Evolutionary conservation across 2,329 filamentous ascomycete species (phyloP).

Genomic region (Cladobotryum protrusum): DNA sequence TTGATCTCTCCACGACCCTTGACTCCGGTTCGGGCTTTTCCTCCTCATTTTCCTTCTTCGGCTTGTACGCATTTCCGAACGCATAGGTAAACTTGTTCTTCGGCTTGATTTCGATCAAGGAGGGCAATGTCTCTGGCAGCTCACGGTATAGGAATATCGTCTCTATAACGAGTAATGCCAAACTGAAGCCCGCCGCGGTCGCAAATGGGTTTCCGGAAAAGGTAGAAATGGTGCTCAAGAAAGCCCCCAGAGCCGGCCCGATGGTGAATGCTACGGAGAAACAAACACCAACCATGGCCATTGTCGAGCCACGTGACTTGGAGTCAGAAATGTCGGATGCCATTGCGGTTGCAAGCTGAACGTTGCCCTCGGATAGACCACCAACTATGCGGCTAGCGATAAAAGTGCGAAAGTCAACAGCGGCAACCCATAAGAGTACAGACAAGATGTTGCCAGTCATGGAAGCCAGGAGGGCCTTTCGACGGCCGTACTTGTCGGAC

Average conservation of each 20-base stretch:
- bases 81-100: constrained; percentile 10
- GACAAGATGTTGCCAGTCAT: constrained; percentile 92
- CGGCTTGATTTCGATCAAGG: constrained; percentile 34
- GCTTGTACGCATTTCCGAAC: background rate
- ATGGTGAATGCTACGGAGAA: constrained; percentile 98
- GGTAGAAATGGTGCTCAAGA: constrained; percentile 67
- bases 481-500: constrained; percentile 81
- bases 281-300: constrained; percentile 93
- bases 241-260: constrained; percentile 86
- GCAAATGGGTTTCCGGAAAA: constrained; percentile 90
- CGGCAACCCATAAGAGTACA: constrained; percentile 88
- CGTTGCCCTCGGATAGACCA: constrained; percentile 91
- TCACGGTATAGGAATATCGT: constrained; percentile 78
- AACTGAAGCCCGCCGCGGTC: constrained; percentile 80
- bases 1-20: constrained; percentile 52
- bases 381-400: constrained; percentile 88
- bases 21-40: constrained; percentile 19
- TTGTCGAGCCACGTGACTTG: constrained; percentile 75
- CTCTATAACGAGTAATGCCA: constrained; percentile 78
- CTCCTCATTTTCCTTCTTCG: constrained; percentile 14
- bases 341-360: constrained; percentile 93
- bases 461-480: constrained; percentile 79
- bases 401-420: constrained; percentile 92
- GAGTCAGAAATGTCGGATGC: constrained; percentile 93
- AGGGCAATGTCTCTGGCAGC: constrained; percentile 81